phyloP scores from a whole-genome alignment of 176 grass and related monocot species.

The Oryza longistaminata region DNA sequence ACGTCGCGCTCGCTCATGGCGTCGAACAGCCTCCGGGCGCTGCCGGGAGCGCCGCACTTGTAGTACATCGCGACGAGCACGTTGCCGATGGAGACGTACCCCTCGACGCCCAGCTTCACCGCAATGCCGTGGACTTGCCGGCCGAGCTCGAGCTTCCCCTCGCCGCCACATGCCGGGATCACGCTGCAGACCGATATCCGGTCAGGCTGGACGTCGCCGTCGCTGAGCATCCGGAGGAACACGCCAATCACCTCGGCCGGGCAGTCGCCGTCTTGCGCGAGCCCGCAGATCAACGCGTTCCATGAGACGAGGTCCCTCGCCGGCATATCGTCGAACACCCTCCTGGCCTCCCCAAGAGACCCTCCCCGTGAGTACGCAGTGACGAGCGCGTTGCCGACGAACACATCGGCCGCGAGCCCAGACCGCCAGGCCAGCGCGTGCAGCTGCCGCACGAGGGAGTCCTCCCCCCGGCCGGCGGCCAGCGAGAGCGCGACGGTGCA shows the following conservation, averaged over 20 bases:
- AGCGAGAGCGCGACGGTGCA: conserved; percentile 64
- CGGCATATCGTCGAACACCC: conserved; percentile 70
- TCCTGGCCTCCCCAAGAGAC: conserved; percentile 42
- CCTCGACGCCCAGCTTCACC: conserved; percentile 58
- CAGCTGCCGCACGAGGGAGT: conserved; percentile 44
- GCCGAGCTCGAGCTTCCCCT: conserved; percentile 48
- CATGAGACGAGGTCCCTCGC: conserved; percentile 65
- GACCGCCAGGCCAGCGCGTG: conserved; percentile 61
- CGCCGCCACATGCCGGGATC: conserved; percentile 49
- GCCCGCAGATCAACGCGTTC: conserved; percentile 74
- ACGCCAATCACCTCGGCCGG: conserved; percentile 45
- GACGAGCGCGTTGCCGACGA: conserved; percentile 74
- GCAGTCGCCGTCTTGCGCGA: conserved; percentile 57
- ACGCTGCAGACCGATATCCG: conserved; percentile 75
- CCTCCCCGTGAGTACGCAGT: conserved; percentile 60
- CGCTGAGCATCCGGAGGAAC: conserved; percentile 64
- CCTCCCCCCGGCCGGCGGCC: conserved; percentile 34
- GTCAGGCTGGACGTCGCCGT: conserved; percentile 48
- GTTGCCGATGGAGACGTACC: conserved; percentile 54
- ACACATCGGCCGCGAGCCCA: conserved; percentile 48
- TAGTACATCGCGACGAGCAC: conserved; percentile 91
- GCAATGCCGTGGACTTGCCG: conserved; percentile 68
- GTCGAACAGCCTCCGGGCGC: conserved; percentile 49
- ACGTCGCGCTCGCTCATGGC: conserved; percentile 60
- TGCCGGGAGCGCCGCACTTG: conserved; percentile 41